phyloP scores from a whole-genome alignment of 2,329 filamentous ascomycete genomes.

The Fusarium burgessii region DNA sequence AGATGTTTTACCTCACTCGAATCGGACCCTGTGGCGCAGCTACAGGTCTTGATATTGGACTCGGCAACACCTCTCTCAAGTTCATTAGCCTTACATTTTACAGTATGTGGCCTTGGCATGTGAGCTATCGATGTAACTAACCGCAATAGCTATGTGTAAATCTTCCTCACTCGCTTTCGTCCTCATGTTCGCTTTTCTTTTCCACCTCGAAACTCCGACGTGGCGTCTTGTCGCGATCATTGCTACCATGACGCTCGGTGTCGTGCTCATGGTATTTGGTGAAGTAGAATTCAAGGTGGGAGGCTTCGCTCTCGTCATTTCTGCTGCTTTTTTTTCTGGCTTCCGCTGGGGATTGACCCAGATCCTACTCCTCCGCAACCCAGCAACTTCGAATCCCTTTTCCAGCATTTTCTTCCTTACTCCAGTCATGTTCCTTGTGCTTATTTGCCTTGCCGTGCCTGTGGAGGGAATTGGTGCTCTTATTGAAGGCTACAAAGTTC shows the following conservation, averaged over 20 bases:
- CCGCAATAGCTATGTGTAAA: slow-evolving; percentile 87
- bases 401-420: slow-evolving; percentile 98
- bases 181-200: slow-evolving; percentile 92
- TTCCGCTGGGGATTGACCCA: slow-evolving; percentile 99
- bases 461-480: slow-evolving; percentile 84
- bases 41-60: slow-evolving; percentile 93
- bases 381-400: slow-evolving; percentile 95
- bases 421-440: slow-evolving; percentile 91
- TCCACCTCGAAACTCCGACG: slow-evolving; percentile 89
- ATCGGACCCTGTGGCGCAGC: slow-evolving; percentile 92
- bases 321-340: slow-evolving; percentile 92
- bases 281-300: slow-evolving; percentile 89
- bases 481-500: slow-evolving; percentile 70
- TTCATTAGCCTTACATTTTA: slow-evolving; percentile 98
- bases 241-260: slow-evolving; percentile 88
- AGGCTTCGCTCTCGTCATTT: slow-evolving; percentile 93
- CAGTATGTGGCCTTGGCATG: slow-evolving; percentile 64
- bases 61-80: slow-evolving; percentile 95
- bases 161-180: slow-evolving; percentile 96
- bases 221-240: slow-evolving; percentile 90
- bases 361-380: slow-evolving; percentile 92
- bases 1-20: slow-evolving; percentile 90
- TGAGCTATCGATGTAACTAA: not conserved
- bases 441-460: slow-evolving; percentile 83
- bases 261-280: slow-evolving; percentile 98